These are phyloP conservation scores for Diaporthe citrichinensis DNA, from an alignment of 2,329 filamentous ascomycete genomes.

Conservation along the genomic window DNA sequence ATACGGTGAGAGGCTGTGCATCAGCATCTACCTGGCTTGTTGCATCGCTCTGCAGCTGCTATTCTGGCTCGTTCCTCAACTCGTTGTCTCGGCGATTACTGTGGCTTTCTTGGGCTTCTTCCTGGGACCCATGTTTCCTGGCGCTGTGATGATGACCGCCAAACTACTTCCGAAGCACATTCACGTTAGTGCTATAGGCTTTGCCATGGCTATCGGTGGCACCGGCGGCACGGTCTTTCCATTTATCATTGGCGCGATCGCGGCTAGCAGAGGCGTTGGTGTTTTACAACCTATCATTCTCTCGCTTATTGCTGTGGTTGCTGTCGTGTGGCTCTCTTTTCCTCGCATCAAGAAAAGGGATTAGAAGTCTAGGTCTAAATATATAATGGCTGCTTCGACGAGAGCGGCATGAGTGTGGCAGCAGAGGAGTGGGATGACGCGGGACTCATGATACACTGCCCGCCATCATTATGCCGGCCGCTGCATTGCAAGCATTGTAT, in stretches of 20 bases:
- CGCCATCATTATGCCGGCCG: too few species aligned
- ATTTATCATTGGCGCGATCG: slow-evolving; percentile 78
- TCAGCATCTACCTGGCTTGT: slow-evolving; percentile 73
- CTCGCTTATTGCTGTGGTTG: slow-evolving; percentile 61
- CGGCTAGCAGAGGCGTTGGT: slow-evolving; percentile 68
- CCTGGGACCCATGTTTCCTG: slow-evolving; percentile 84
- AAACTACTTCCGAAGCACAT: slow-evolving; percentile 80
- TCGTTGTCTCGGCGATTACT: slow-evolving; percentile 80
- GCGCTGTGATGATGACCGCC: slow-evolving; percentile 79
- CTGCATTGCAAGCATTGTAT: too few species aligned
- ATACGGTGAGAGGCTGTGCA: slow-evolving; percentile 78
- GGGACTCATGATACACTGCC: too few species aligned
- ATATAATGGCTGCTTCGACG: too few species aligned
- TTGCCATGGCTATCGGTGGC: slow-evolving; percentile 83
- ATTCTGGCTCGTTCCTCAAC: slow-evolving; percentile 86
- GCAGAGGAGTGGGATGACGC: too few species aligned
- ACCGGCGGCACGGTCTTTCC: slow-evolving; percentile 78
- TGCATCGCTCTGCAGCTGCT: slow-evolving; percentile 77
- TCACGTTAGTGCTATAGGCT: slow-evolving; percentile 86
- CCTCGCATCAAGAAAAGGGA: not conserved
- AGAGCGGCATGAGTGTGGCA: too few species aligned
- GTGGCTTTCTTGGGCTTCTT: slow-evolving; percentile 84
- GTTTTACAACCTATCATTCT: slow-evolving; percentile 71
- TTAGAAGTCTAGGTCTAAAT: not conserved
- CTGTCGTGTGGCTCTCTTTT: slow-evolving; percentile 57